Evolutionary conservation across 805 yeast species (phyloP), one percentile per base, ranked within the genome.

Genomic region (Priceomyces carsonii): DNA sequence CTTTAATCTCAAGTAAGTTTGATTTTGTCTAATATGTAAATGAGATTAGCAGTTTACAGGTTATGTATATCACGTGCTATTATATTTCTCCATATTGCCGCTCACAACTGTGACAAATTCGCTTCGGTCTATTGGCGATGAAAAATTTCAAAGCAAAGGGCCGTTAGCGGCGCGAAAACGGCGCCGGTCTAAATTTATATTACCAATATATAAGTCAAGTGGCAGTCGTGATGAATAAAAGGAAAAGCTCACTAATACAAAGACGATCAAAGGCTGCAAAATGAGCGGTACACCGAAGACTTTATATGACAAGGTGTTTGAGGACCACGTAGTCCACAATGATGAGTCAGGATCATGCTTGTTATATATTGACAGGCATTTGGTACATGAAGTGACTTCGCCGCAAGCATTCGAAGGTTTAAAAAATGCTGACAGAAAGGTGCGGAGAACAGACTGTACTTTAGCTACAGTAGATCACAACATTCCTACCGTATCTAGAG

Each of bases 391-490:
- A 69, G 99, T 93, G 35, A 93, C 99, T 2, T 91, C 98, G 18
- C 99, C 99, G 22, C 99, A 93, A 66, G 99, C 99, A 8, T 93
- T 93, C 57, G 99, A 93, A 69, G 99, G 99, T 33, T 76, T 93
- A 52, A 77, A 73, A 45, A 84, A 80, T 54, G 96, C 97, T 10
- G 86, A 84, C 31, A 82, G 99, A 72, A 61, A 63, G 40, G 96
- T 93, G 35, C 84, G 99, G 73, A 80, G 99, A 70, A 71, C 74
- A 6, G 96, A 90, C 63, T 86, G 96, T 69, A 88, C 97, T 35
- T 73, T 90, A 49, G 95, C 96, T 33, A 88, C 98, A 1, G 95
- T 88, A 19, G 96, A 91, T 65, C 96, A 93, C 77, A 93, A 93
- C 64, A 93, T 93, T 49, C 99, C 99, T 48, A 93, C 99, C 9